Evolutionary conservation across 345 rosid species (phyloP).

Genomic region (Bruguiera sexangula): DNA sequence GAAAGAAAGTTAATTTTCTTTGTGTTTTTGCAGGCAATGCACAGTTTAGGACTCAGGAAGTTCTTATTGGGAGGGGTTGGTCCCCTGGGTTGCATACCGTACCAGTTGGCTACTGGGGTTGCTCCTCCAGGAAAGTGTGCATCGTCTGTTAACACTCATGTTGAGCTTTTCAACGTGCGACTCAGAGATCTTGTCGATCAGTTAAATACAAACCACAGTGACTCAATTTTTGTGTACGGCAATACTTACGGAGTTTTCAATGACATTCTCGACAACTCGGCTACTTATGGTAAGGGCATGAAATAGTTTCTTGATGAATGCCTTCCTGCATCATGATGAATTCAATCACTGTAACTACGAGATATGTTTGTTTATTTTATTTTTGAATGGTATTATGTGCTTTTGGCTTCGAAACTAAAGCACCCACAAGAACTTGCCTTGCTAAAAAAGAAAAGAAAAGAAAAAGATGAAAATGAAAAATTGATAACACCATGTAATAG

Average conservation of each 20-base stretch:
- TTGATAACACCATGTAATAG: too few species aligned
- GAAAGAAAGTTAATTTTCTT: background rate
- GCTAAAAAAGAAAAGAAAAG: too few species aligned
- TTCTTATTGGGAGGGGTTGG: constrained; percentile 49
- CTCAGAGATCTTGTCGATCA: constrained; percentile 47
- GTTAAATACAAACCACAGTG: constrained; percentile 28
- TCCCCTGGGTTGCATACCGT: constrained; percentile 65
- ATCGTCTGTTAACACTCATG: constrained; percentile 41
- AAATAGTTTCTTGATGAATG: too few species aligned
- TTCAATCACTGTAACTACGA: too few species aligned
- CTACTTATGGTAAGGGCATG: constrained; percentile 27
- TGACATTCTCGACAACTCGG: constrained; percentile 39
- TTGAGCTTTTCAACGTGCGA: constrained; percentile 38
- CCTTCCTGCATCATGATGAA: too few species aligned
- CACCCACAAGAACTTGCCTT: too few species aligned
- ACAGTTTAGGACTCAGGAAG: constrained; percentile 2
- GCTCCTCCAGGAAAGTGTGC: constrained; percentile 44
- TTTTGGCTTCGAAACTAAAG: too few species aligned
- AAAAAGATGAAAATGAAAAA: too few species aligned
- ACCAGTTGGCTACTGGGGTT: constrained; percentile 42
- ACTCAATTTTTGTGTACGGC: constrained; percentile 45
- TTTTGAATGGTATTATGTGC: too few species aligned
- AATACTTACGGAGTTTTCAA: constrained; percentile 43
- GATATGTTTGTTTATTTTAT: too few species aligned
- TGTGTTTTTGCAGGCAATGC: constrained; percentile 24